Percentiles rank a stretch among this genome's conserved stretches.
Conservation (phyloP, 1,284 basidiomycete species). For the Puccinia horiana region DNA sequence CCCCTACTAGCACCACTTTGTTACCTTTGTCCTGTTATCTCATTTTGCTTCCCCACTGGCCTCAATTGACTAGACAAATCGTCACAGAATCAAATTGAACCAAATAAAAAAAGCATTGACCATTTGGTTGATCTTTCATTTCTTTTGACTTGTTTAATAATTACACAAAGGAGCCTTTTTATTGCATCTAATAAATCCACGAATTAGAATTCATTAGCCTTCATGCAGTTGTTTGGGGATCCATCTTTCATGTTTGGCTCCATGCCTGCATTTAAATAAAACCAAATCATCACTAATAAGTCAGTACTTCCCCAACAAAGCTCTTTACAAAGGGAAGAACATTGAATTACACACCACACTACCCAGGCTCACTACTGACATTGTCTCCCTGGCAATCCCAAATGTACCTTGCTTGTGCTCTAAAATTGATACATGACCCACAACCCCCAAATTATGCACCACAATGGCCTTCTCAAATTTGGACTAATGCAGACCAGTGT, state of each 20-base stretch:
- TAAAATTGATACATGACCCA: background rate
- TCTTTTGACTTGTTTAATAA: too few species aligned
- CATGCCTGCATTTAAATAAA: background rate
- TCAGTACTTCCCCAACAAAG: background rate
- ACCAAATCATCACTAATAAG: background rate
- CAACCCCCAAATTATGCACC: background rate
- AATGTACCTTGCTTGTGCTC: background rate
- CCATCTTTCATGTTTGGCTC: background rate
- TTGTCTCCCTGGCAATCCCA: background rate
- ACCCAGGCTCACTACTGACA: background rate
- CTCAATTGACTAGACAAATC: too few species aligned
- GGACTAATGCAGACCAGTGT: background rate
- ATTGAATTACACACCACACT: background rate
- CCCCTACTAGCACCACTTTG: too few species aligned
- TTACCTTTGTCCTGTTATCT: too few species aligned
- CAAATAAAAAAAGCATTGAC: too few species aligned
- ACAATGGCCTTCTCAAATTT: background rate
- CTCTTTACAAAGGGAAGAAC: background rate
- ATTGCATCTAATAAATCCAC: too few species aligned
- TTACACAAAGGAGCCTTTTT: background rate
- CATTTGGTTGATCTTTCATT: too few species aligned
- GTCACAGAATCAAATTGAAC: too few species aligned
- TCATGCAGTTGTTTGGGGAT: too few species aligned
- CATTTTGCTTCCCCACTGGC: too few species aligned
- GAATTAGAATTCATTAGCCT: too few species aligned